Percentiles rank a stretch among this genome's conserved stretches.
phyloP scores from a whole-genome alignment of 768 basidiomycete species.

The Neoboletus magnificus region DNA sequence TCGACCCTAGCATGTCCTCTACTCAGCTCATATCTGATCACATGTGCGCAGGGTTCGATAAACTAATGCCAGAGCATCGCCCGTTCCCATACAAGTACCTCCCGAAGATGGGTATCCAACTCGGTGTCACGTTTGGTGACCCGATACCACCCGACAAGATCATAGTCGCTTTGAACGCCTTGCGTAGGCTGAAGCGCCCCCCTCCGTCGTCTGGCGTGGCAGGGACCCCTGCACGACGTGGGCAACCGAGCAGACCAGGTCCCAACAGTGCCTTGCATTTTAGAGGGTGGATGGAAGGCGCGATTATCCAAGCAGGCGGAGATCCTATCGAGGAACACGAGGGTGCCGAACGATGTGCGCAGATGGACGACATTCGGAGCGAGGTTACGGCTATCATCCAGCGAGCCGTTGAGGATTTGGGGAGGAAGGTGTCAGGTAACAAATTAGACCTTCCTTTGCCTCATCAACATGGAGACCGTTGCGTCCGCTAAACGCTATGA shows the following conservation, averaged over 20 bases:
- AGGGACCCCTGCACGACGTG: neutral
- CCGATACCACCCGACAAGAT: slow-evolving; percentile 54
- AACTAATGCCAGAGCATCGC: slow-evolving; percentile 87
- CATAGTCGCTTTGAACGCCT: slow-evolving; percentile 16
- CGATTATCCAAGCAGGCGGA: slow-evolving; percentile 4
- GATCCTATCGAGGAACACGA: slow-evolving; percentile 5
- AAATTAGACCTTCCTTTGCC: slow-evolving; percentile 20
- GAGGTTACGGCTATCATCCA: slow-evolving; percentile 55
- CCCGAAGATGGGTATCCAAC: slow-evolving; percentile 56
- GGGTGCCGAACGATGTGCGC: slow-evolving; percentile 11
- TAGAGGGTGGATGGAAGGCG: slow-evolving; percentile 15
- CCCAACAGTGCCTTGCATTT: neutral
- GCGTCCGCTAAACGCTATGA: neutral
- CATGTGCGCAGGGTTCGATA: slow-evolving; percentile 62
- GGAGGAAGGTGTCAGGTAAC: slow-evolving; percentile 47
- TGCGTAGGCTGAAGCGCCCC: neutral
- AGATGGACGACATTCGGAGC: slow-evolving; percentile 43
- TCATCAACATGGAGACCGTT: neutral
- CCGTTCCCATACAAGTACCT: slow-evolving; percentile 68
- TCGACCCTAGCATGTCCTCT: neutral
- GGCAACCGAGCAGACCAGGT: neutral
- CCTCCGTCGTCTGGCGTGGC: neutral
- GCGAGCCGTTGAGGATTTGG: slow-evolving; percentile 49
- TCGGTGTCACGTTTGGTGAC: slow-evolving; percentile 78
- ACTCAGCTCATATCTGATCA: neutral